Conservation (phyloP, 2,329 filamentous ascomycete species). For the Talaromyces sp. region DNA sequence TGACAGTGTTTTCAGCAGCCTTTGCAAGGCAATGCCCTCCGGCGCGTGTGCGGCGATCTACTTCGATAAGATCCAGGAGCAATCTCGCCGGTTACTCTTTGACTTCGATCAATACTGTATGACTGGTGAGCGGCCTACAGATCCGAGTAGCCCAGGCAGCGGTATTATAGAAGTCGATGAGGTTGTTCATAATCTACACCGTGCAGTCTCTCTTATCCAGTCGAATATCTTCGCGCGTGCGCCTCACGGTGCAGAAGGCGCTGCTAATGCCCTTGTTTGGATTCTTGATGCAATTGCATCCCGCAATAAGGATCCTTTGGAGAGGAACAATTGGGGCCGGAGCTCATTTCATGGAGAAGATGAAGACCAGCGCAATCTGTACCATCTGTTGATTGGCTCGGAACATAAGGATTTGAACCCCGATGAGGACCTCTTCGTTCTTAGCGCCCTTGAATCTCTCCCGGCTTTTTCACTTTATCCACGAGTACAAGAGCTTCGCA, state of each 20-base stretch:
- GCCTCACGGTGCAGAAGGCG: slow-evolving; percentile 41
- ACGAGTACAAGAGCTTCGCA: slow-evolving; percentile 32
- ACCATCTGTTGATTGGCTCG: slow-evolving; percentile 43
- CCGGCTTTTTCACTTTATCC: slow-evolving; percentile 34
- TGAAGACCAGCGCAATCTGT: slow-evolving; percentile 47
- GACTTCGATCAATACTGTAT: slow-evolving; percentile 46
- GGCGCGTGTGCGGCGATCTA: slow-evolving; percentile 47
- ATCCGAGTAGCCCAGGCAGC: slow-evolving; percentile 16
- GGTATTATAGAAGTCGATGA: slow-evolving; percentile 30
- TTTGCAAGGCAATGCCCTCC: slow-evolving; percentile 47
- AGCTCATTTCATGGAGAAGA: slow-evolving; percentile 38
- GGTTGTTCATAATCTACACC: slow-evolving; percentile 36
- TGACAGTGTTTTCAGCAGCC: slow-evolving; percentile 43
- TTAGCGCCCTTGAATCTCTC: slow-evolving; percentile 43
- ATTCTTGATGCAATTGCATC: slow-evolving; percentile 41
- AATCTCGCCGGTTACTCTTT: slow-evolving; percentile 36
- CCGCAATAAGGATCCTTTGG: slow-evolving; percentile 45
- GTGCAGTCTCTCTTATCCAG: slow-evolving; percentile 34
- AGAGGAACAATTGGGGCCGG: slow-evolving; percentile 39
- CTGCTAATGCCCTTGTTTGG: slow-evolving; percentile 41
- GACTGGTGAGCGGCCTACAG: slow-evolving; percentile 31
- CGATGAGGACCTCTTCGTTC: slow-evolving; percentile 37
- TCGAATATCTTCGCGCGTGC: slow-evolving; percentile 36
- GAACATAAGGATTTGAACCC: slow-evolving; percentile 29
- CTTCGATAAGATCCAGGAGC: slow-evolving; percentile 46